Evolutionary conservation across 1,139 yeast genomes (phyloP).

Genomic region (Lodderomyces beijingensis): DNA sequence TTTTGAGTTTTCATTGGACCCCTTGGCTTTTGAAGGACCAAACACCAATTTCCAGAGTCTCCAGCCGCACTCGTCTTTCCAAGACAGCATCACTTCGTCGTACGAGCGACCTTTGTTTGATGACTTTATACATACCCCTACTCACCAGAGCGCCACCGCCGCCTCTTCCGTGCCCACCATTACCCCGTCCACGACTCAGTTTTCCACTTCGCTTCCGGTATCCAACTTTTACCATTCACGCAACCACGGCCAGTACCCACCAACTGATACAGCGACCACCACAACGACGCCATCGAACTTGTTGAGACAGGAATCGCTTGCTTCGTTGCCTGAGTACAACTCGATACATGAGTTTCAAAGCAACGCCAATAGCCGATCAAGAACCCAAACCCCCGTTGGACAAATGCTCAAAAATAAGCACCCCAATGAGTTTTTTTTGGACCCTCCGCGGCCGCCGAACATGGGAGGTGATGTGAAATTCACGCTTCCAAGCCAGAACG

Average conservation of each 20-base stretch:
- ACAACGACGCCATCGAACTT: slow-evolving; percentile 15
- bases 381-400: slow-evolving; percentile 5
- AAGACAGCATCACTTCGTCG: slow-evolving; percentile 11
- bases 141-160: slow-evolving; percentile 5
- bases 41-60: slow-evolving; percentile 16
- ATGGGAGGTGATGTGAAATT: slow-evolving; percentile 4
- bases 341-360: neutral
- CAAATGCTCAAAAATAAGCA: slow-evolving; percentile 1
- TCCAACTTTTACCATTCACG: neutral
- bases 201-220: slow-evolving; percentile 1
- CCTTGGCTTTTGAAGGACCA: slow-evolving; percentile 34
- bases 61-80: slow-evolving; percentile 6
- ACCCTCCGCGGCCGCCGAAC: slow-evolving; percentile 1
- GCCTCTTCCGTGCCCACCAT: slow-evolving; percentile 10
- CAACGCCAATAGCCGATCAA: slow-evolving; percentile 6
- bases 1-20: slow-evolving; percentile 29
- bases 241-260: neutral
- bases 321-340: slow-evolving; percentile 22
- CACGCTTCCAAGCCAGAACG: slow-evolving; percentile 12
- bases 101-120: slow-evolving; percentile 13
- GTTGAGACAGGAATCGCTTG: slow-evolving; percentile 22
- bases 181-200: slow-evolving; percentile 10
- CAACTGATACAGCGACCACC: slow-evolving; percentile 1
- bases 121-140: slow-evolving; percentile 11
- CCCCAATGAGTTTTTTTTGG: slow-evolving; percentile 2